Evolutionary conservation across 371 early-diverging fungal genomes (phyloP).

Genomic region (Zancudomyces culisetae): DNA sequence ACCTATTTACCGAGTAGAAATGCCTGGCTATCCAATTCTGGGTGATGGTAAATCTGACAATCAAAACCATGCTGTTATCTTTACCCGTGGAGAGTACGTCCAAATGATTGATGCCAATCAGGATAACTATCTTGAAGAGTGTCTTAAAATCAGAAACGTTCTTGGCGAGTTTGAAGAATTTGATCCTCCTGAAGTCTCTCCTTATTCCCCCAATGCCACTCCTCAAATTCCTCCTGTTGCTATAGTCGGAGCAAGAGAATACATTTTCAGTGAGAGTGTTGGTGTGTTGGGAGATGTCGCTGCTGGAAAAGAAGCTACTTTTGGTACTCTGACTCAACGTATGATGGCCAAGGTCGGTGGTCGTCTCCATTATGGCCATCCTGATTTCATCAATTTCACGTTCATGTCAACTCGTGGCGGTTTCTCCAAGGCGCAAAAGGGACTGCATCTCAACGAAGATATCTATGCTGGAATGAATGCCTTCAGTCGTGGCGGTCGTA

Average conservation of each 20-base stretch:
- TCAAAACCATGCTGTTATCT: constrained; percentile 71
- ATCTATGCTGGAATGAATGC: constrained; percentile 86
- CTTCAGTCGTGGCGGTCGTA: constrained; percentile 62
- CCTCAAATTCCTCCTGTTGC: constrained; percentile 50
- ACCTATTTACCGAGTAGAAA: constrained; percentile 50
- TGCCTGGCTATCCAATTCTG: constrained; percentile 73
- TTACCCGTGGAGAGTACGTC: constrained; percentile 64
- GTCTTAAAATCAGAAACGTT: constrained; percentile 67
- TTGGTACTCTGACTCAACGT: constrained; percentile 72
- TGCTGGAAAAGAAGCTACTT: constrained; percentile 77
- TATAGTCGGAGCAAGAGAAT: constrained; percentile 79
- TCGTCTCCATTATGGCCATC: constrained; percentile 75
- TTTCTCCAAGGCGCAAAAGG: constrained; percentile 78
- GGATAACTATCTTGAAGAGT: constrained; percentile 79
- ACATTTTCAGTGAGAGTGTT: constrained; percentile 73
- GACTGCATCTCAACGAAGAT: constrained; percentile 79
- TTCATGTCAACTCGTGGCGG: constrained; percentile 80
- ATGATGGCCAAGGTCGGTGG: constrained; percentile 72
- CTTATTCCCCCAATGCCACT: constrained; percentile 36
- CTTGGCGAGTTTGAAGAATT: constrained; percentile 74
- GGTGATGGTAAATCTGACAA: constrained; percentile 86
- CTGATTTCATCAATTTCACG: constrained; percentile 73
- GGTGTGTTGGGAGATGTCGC: constrained; percentile 79
- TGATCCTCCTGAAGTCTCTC: constrained; percentile 38
- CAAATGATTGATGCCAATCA: constrained; percentile 82